Conservation (phyloP, 306 rosid species). For the Hippophae gyantsensis region DNA sequence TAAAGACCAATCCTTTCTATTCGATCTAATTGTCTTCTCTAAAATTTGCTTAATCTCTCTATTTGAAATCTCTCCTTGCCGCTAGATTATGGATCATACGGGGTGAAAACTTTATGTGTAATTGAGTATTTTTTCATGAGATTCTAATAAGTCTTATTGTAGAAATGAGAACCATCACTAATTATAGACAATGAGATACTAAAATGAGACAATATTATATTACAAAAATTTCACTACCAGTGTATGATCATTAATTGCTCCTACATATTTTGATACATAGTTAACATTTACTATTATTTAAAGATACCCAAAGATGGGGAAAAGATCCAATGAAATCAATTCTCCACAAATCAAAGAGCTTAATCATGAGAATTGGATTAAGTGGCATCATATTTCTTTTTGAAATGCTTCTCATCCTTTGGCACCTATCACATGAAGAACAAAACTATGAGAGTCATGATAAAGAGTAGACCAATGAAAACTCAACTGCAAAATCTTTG, state of each 20-base stretch:
- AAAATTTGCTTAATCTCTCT: background rate
- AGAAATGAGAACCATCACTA: background rate
- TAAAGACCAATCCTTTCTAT: background rate
- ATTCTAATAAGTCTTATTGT: background rate
- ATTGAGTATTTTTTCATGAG: background rate
- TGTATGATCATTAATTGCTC: background rate
- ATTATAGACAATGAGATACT: background rate
- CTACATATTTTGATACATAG: background rate
- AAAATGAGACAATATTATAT: background rate
- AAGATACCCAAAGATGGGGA: background rate
- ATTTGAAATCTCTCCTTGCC: background rate
- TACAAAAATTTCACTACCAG: background rate
- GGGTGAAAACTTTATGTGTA: too few relatives aligned
- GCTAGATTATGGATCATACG: background rate
- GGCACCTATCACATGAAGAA: background rate
- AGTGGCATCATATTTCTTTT: conserved; percentile 1
- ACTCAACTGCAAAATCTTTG: too few relatives aligned
- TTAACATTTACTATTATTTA: background rate
- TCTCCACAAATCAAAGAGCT: background rate
- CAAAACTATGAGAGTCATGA: background rate
- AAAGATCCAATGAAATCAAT: background rate
- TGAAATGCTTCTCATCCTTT: background rate
- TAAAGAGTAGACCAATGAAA: too few relatives aligned
- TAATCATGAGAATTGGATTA: background rate
- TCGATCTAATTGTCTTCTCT: background rate